These are phyloP conservation scores for Penicillium bovifimosum DNA, from an alignment of 495 filamentous ascomycete genomes.

Conservation along the genomic window DNA sequence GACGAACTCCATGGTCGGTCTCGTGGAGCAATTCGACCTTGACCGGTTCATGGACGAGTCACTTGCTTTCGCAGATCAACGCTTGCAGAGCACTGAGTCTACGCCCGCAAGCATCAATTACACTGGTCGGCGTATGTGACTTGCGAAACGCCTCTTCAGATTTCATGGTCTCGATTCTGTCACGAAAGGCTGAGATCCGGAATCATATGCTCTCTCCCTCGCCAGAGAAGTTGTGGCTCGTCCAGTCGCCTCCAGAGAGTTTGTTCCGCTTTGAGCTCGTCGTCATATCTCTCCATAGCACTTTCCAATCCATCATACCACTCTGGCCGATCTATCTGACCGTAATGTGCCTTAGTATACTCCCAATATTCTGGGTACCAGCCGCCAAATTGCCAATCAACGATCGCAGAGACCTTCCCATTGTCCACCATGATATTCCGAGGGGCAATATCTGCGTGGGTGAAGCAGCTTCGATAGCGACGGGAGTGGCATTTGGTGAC, in stretches of 20 bases:
- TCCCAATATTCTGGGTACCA: slow-evolving; percentile 51
- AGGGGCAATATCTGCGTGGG: slow-evolving; percentile 27
- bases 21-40: slow-evolving; percentile 10
- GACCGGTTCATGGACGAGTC: slow-evolving; percentile 10
- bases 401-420: slow-evolving; percentile 31
- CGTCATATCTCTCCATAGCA: slow-evolving; percentile 7
- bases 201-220: neutral
- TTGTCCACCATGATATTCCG: slow-evolving; percentile 31
- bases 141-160: neutral
- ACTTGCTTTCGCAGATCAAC: slow-evolving; percentile 13
- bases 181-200: neutral
- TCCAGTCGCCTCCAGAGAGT: neutral
- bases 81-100: neutral
- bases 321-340: neutral
- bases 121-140: neutral
- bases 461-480: slow-evolving; percentile 14
- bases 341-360: slow-evolving; percentile 31
- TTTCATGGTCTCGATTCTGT: neutral
- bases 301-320: slow-evolving; percentile 9
- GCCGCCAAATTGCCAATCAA: slow-evolving; percentile 47
- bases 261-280: neutral
- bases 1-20: slow-evolving; percentile 29
- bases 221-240: neutral
- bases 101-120: neutral
- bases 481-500: slow-evolving; percentile 9